Evolutionary conservation across 2,329 filamentous ascomycete species (phyloP), one percentile per base, ranked within the genome.

Genomic region (Exutisphaerella laricina): DNA sequence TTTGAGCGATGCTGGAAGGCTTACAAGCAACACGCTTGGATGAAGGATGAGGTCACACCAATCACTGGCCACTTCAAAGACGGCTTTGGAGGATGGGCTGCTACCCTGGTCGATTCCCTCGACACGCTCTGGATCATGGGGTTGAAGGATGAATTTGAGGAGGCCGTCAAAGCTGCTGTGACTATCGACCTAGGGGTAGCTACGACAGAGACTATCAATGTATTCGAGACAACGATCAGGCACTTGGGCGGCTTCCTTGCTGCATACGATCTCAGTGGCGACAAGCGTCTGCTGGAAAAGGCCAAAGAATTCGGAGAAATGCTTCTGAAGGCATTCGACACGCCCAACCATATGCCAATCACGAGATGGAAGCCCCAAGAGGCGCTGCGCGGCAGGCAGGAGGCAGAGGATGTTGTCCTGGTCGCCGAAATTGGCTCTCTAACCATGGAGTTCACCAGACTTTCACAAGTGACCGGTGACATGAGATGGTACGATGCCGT

Each of bases 151-250:
- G 70, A 74, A 31, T 74, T 72, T 39, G 56, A 65, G 12, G 64
- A 66, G 17, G 70, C 70, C 1, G 66, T 71, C 12, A 54, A 60
- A n/a, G 67, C 68, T 8, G 58, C 69, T 0, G 60, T 66, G 30
- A 55, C 53, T 17, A 69, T 74, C 36, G 63, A 73, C 46, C 69
- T 73, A 35, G 62, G 65, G 3, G 58, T 59, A 9, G 56, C 66
- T 4, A 59, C 56, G 2, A 48, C 64, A 16, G 63, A 67, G 14
- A 60, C 55, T 13, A 50, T 73, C 52, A 73, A 73, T 43, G 65
- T 73, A 4, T 72, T 73, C 44, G 70, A 74, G 49, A 73, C 70
- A 0, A 73, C 67, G 14, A 73, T 73, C 60, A 52, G 64, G n/a
- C 61, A 66, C 49, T 47, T 66, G 17, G 64, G 64, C 2, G 64